These are phyloP conservation scores for Ophiorrhiza pumila DNA, from an alignment of 257 asterid genomes.

Conservation along the genomic window DNA sequence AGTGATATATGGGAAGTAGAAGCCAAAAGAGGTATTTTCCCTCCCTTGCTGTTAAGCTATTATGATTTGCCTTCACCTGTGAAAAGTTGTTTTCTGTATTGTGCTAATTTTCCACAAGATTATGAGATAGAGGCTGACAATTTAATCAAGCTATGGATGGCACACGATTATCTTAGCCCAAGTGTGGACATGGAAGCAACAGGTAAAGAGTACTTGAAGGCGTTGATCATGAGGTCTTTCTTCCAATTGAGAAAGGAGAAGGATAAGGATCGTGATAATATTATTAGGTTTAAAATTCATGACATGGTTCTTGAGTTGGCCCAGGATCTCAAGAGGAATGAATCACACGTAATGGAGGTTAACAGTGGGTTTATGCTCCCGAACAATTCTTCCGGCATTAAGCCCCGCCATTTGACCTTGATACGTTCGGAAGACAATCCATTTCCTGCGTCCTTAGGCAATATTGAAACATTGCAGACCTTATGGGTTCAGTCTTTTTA, in stretches of 20 bases:
- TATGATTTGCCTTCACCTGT: constrained; percentile 24
- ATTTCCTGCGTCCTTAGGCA: constrained; percentile 39
- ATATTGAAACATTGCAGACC: constrained; percentile 40
- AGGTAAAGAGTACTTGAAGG: constrained; percentile 28
- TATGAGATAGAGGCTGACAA: constrained; percentile 29
- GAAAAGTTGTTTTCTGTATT: constrained; percentile 41
- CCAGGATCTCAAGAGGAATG: constrained; percentile 36
- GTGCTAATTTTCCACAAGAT: constrained; percentile 38
- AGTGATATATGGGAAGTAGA: constrained; percentile 28
- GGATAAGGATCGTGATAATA: constrained; percentile 5
- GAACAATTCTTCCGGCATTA: constrained; percentile 24
- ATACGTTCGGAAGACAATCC: constrained; percentile 45
- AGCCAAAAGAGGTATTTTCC: constrained; percentile 21
- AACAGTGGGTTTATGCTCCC: constrained; percentile 26
- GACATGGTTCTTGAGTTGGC: constrained; percentile 35
- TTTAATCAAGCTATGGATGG: constrained; percentile 45
- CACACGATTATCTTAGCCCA: constrained; percentile 32
- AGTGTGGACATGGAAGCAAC: constrained; percentile 19
- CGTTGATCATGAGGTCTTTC: constrained; percentile 26
- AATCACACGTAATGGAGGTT: constrained; percentile 45
- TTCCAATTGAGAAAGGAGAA: constrained; percentile 21
- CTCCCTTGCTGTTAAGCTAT: constrained; percentile 32
- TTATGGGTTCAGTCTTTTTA: constrained; percentile 70
- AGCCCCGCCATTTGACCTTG: constrained; percentile 50
- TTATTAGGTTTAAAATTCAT: constrained; percentile 29